These are phyloP conservation scores for Wallacemonas collosoma DNA, from an alignment of 208 protist species.

Conservation along the genomic window DNA sequence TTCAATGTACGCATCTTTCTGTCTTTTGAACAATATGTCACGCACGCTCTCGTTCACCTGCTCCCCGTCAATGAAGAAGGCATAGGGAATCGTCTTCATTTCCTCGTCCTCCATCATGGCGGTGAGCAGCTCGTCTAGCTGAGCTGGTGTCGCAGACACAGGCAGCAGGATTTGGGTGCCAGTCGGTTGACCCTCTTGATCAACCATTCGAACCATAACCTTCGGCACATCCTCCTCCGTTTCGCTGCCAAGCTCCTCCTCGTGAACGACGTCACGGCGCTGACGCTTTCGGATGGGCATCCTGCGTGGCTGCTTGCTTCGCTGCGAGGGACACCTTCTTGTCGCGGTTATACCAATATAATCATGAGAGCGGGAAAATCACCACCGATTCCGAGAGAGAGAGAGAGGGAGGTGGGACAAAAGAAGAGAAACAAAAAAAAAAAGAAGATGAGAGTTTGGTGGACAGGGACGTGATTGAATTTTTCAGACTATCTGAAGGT, in stretches of 20 bases:
- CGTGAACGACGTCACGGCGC: slow-evolving; percentile 61
- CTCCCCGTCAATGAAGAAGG: slow-evolving; percentile 95
- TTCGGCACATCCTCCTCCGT: slow-evolving; percentile 37
- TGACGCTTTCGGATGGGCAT: slow-evolving; percentile 91
- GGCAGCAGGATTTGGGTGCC: slow-evolving; percentile 94
- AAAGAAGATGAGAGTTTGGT: background rate
- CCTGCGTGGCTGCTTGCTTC: background rate
- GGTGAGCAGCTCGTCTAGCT: slow-evolving; percentile 88
- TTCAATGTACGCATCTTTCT: slow-evolving; percentile 76
- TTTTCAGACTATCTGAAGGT: no score
- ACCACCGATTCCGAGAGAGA: background rate
- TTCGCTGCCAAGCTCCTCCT: slow-evolving; percentile 37
- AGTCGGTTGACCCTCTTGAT: slow-evolving; percentile 81
- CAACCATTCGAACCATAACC: slow-evolving; percentile 89
- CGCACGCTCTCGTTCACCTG: slow-evolving; percentile 91
- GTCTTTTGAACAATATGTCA: slow-evolving; percentile 78
- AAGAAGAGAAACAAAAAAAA: slow-evolving; percentile 17
- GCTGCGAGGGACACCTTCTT: no score
- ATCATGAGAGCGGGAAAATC: no score
- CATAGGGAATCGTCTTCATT: slow-evolving; percentile 89
- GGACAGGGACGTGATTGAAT: no score
- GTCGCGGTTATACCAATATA: no score
- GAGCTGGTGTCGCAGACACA: slow-evolving; percentile 80
- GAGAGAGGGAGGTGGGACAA: background rate
- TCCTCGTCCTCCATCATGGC: slow-evolving; percentile 78